Percentiles rank a stretch among this genome's conserved stretches.
phyloP scores from a whole-genome alignment of 345 rosid genomes.

The Corchorus olitorius region DNA sequence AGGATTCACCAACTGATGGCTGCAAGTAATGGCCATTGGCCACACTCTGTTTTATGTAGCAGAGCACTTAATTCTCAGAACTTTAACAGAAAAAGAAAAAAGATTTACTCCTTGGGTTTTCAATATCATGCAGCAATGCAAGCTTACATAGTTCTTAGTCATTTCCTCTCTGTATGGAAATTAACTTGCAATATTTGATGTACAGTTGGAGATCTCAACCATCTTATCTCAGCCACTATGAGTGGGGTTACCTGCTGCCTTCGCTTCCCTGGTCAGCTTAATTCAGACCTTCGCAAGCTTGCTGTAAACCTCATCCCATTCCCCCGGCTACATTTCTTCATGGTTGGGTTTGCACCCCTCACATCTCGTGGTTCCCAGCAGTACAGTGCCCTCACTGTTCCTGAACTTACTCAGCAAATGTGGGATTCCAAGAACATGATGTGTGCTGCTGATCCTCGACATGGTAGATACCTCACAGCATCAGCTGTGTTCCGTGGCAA shows the following conservation, averaged over 20 bases:
- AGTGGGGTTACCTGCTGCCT: constrained; percentile 85
- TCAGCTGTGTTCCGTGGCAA: constrained; percentile 86
- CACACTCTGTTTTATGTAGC: not conserved
- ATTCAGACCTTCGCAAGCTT: constrained; percentile 79
- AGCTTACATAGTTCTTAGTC: not conserved
- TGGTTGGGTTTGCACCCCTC: constrained; percentile 78
- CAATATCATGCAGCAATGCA: not conserved
- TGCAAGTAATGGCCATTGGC: too few relatives aligned
- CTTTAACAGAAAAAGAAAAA: not conserved
- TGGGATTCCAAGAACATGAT: constrained; percentile 90
- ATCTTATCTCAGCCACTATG: constrained; percentile 78
- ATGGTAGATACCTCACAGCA: constrained; percentile 72
- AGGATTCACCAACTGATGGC: too few relatives aligned
- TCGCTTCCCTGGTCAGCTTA: constrained; percentile 82
- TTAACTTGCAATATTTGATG: constrained; percentile 19
- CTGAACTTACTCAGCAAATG: constrained; percentile 85
- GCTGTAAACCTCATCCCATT: constrained; percentile 83
- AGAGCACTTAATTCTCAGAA: not conserved
- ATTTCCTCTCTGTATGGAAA: not conserved
- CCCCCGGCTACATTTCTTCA: constrained; percentile 80
- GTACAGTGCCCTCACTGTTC: constrained; percentile 71
- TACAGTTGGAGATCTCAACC: constrained; percentile 78
- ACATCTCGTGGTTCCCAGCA: constrained; percentile 82
- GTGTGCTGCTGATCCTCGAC: constrained; percentile 80
- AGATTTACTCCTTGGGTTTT: not conserved